Conservation (phyloP, 345 rosid species). For the Gossypium herbaceum region DNA sequence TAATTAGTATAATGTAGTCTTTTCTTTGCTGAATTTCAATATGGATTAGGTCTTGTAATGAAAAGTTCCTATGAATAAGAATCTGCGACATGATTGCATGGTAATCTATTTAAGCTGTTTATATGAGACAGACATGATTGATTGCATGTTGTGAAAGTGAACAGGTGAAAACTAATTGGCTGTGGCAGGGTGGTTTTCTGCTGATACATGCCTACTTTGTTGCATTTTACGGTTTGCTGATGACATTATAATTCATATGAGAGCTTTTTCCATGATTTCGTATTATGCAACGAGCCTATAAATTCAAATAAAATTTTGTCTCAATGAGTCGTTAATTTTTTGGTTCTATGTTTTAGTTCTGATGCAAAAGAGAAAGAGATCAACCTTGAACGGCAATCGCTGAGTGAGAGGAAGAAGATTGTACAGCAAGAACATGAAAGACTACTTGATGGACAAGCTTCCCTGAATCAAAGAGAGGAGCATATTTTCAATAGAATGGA, state of each 20-base stretch:
- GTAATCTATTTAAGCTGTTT: not conserved
- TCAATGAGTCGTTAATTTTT: slow-evolving; percentile 10
- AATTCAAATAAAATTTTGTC: not conserved
- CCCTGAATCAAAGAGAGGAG: slow-evolving; percentile 88
- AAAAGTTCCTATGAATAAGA: not conserved
- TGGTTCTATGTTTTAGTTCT: slow-evolving; percentile 44
- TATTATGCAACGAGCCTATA: not conserved
- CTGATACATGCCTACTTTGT: not conserved
- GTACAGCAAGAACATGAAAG: slow-evolving; percentile 80
- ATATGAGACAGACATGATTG: not conserved
- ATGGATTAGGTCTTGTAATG: not conserved
- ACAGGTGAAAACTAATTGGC: not conserved
- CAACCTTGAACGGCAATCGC: slow-evolving; percentile 52
- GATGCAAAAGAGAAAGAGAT: slow-evolving; percentile 78
- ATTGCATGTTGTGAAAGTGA: not conserved
- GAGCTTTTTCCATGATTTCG: not conserved
- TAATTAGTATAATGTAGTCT: not conserved
- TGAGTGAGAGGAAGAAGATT: slow-evolving; percentile 68
- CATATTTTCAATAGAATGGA: slow-evolving; percentile 57
- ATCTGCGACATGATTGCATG: not conserved
- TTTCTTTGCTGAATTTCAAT: not conserved
- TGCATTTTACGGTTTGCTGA: not conserved
- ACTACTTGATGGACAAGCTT: slow-evolving; percentile 68
- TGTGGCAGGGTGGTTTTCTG: not conserved
- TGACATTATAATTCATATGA: not conserved